phyloP scores from a whole-genome alignment of 1,284 basidiomycete genomes.

The Gastroboletus turbinatus region DNA sequence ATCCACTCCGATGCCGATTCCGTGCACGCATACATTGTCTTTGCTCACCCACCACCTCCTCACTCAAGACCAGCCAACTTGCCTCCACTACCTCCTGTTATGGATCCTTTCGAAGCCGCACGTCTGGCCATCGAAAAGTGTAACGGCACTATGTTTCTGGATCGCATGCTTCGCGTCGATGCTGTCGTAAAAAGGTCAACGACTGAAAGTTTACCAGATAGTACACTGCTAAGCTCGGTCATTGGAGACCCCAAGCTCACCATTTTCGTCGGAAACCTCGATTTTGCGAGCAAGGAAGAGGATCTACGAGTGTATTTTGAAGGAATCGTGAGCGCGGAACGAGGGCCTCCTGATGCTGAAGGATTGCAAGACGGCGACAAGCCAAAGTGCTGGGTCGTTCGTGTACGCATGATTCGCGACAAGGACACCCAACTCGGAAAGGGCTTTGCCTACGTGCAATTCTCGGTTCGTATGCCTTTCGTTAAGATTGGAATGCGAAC shows the following conservation, averaged over 20 bases:
- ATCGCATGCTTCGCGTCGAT: constrained; percentile 76
- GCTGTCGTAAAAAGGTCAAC: constrained; percentile 44
- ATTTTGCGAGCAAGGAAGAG: constrained; percentile 91
- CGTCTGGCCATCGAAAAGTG: constrained; percentile 57
- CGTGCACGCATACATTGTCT: constrained; percentile 87
- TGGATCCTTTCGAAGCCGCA: constrained; percentile 78
- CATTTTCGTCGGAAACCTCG: constrained; percentile 90
- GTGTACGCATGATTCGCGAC: constrained; percentile 88
- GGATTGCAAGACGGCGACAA: constrained; percentile 34
- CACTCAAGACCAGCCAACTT: constrained; percentile 48
- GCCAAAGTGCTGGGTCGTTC: constrained; percentile 68
- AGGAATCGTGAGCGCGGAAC: constrained; percentile 70
- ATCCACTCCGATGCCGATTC: constrained; percentile 72
- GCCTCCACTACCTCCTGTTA: constrained; percentile 50
- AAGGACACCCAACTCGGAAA: constrained; percentile 95
- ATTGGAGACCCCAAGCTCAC: constrained; percentile 75
- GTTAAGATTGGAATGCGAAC: background rate
- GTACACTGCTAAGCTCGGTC: constrained; percentile 5
- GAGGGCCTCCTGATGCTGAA: constrained; percentile 48
- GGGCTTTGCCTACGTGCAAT: constrained; percentile 94
- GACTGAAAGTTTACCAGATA: background rate
- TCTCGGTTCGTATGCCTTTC: constrained; percentile 57
- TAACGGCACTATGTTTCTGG: constrained; percentile 77
- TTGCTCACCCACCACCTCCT: constrained; percentile 63
- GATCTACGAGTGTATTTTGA: constrained; percentile 90